These are phyloP conservation scores for Pyrenula massariospora DNA, from an alignment of 495 filamentous ascomycete genomes.

Conservation along the genomic window DNA sequence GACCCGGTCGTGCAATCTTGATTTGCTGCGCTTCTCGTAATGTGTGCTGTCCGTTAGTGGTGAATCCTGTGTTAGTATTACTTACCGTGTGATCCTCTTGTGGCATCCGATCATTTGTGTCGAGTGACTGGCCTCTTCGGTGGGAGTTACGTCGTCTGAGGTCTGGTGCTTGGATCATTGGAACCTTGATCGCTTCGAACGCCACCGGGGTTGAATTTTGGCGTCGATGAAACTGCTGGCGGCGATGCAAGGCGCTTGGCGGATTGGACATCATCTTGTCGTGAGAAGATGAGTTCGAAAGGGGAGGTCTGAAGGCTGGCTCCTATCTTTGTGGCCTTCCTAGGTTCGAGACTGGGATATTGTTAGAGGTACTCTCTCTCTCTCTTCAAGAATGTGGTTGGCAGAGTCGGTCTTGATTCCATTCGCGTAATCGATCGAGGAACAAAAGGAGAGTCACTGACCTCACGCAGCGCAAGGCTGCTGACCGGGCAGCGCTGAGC, in stretches of 20 bases:
- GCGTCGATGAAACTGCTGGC: conserved; percentile 68
- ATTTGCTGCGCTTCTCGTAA: conserved; percentile 71
- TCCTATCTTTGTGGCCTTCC: conserved; percentile 16
- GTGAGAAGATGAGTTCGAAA: conserved; percentile 49
- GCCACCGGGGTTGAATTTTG: conserved; percentile 77
- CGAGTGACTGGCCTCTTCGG: conserved; percentile 68
- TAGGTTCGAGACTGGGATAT: conserved; percentile 41
- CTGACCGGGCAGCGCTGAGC: conserved; percentile 46
- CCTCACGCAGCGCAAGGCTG: conserved; percentile 69
- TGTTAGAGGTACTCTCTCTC: conserved; percentile 9
- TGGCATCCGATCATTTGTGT: conserved; percentile 34
- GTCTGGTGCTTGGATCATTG: conserved; percentile 43
- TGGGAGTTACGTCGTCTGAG: conserved; percentile 43
- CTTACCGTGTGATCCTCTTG: conserved; percentile 45
- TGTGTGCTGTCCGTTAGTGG: conserved; percentile 36
- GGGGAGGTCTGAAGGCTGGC: conserved; percentile 33
- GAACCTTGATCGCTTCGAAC: conserved; percentile 57
- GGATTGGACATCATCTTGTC: conserved; percentile 70
- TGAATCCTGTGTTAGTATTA: conserved; percentile 54
- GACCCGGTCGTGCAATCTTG: conserved; percentile 50
- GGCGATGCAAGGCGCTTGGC: conserved; percentile 50
- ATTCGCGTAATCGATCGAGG: too few species aligned
- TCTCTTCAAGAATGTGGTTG: conserved; percentile 1
- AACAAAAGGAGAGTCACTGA: conserved; percentile 17
- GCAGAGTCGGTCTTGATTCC: too few species aligned